phyloP scores from a whole-genome alignment of 345 rosid genomes.

The Jatropha curcas region DNA sequence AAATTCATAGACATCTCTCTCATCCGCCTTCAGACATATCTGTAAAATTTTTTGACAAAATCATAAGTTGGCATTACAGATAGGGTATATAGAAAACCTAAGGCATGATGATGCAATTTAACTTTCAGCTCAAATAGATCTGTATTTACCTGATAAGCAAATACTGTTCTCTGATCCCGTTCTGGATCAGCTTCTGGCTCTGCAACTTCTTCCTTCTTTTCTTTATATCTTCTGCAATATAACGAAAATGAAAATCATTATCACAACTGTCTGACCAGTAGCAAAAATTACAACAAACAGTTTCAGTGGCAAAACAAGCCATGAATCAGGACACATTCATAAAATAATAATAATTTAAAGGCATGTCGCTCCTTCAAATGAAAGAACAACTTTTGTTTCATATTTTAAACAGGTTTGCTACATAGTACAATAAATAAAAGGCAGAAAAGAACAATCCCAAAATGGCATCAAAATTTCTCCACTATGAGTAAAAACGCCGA shows the following conservation, averaged over 20 bases:
- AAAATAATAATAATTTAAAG: constrained; percentile 5
- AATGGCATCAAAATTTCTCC: constrained; percentile 51
- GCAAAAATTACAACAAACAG: not conserved
- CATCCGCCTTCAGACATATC: constrained; percentile 92
- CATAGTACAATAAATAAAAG: constrained; percentile 6
- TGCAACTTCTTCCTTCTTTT: constrained; percentile 70
- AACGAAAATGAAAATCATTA: constrained; percentile 23
- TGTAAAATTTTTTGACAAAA: constrained; percentile 29
- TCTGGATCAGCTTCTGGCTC: constrained; percentile 99
- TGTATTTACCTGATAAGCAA: constrained; percentile 83
- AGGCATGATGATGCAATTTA: not conserved
- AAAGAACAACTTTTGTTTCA: constrained; percentile 26
- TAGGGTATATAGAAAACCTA: constrained; percentile 3
- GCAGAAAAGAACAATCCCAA: constrained; percentile 30
- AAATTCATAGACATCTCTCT: constrained; percentile 90
- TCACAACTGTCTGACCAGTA: constrained; percentile 9
- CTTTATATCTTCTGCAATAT: constrained; percentile 67
- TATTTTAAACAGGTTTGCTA: not conserved
- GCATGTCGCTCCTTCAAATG: constrained; percentile 10
- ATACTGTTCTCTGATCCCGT: constrained; percentile 97
- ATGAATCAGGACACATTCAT: constrained; percentile 5
- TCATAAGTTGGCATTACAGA: constrained; percentile 12
- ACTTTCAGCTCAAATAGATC: constrained; percentile 2
- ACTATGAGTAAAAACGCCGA: constrained; percentile 52
- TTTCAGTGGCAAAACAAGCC: constrained; percentile 9